Evolutionary conservation across 2,329 filamentous ascomycete genomes (phyloP).

Genomic region (Fusarium hainanense): DNA sequence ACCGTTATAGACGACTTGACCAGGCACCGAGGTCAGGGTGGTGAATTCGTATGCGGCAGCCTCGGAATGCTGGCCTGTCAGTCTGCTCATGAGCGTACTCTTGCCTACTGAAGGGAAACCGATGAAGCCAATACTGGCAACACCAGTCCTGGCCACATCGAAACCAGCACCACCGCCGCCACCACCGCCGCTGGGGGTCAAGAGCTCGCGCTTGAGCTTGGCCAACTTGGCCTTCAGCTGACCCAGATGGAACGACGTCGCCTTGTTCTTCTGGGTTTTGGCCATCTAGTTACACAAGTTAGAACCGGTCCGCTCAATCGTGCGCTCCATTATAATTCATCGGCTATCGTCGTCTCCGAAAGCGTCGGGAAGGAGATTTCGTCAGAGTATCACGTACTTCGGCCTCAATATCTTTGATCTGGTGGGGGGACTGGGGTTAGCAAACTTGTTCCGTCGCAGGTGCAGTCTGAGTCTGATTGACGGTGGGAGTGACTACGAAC

Average conservation of each 20-base stretch:
- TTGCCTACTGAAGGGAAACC: constrained; percentile 98
- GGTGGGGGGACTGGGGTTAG: constrained; percentile 51
- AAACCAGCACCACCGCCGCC: constrained; percentile 85
- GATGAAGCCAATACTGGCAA: constrained; percentile 96
- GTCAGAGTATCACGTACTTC: constrained; percentile 71
- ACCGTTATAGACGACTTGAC: constrained; percentile 94
- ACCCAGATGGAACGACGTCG: constrained; percentile 91
- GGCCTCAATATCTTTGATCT: constrained; percentile 97
- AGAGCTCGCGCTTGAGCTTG: constrained; percentile 94
- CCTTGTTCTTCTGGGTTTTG: constrained; percentile 97
- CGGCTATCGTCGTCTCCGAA: constrained; percentile 16
- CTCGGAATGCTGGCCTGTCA: constrained; percentile 98
- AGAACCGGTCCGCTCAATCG: constrained; percentile 22
- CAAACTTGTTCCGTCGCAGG: constrained; percentile 26
- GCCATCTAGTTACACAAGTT: constrained; percentile 74
- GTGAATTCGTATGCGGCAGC: constrained; percentile 98
- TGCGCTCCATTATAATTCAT: constrained; percentile 2
- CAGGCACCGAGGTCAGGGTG: constrained; percentile 95
- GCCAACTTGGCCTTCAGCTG: constrained; percentile 98
- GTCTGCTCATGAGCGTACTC: constrained; percentile 93
- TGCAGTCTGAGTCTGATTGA: constrained; percentile 4
- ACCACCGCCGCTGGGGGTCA: constrained; percentile 85
- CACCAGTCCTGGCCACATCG: constrained; percentile 97
- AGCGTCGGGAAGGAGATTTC: constrained; percentile 20
- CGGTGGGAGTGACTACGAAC: constrained; percentile 58